Base-by-base conservation (phyloP, 2,329 filamentous ascomycete species). In the Colletotrichum tofieldiae region DNA sequence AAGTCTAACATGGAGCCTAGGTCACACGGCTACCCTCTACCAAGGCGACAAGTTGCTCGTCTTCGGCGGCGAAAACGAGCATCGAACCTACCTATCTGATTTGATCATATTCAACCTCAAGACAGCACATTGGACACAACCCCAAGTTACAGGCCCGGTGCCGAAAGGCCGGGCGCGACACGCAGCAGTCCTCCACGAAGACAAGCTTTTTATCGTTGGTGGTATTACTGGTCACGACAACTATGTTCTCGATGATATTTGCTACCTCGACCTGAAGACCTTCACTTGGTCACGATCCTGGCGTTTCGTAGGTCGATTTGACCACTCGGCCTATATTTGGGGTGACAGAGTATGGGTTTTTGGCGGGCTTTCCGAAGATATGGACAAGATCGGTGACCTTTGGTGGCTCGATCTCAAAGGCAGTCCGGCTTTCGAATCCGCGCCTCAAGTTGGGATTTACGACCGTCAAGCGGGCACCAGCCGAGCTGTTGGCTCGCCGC, bases 351-450 rank as follows among this genome's bases (percentile, higher is more conserved):
- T 99, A 43, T 99, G 96, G 96, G 95, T 98, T 8, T 98, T 98
- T 81, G 96, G 96, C 49, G 96, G 96, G 2, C 87, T 99, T 61
- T 96, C 94, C 74, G 94, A 96, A 77, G 95, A 98, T 76, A 98
- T 98, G 94, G 95, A 98, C 84, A 96, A 97, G 78, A 94, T 93
- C 73, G 96, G 94, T 72, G 96, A 99, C 81, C 89, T 99, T 54
- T 98, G 95, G 93, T 99, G 96, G 95, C 86, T 99, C 54, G 96
- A 99, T 82, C 88, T 99, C 61, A 96, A 97, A 80, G 95, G 94
- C 43, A 95, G 90, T 72, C 95, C 95, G 1, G 94, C 95, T 58
- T 95, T 98, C 76, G 92, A 95, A 77, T 91, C 91, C 45, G 86
- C 90, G 37, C 91, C 93, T 65, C 90, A 84, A 39, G 82, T 89